These are phyloP conservation scores for Phytophthora pistaciae DNA, from an alignment of 352 stramenopile genomes.

Conservation along the genomic window DNA sequence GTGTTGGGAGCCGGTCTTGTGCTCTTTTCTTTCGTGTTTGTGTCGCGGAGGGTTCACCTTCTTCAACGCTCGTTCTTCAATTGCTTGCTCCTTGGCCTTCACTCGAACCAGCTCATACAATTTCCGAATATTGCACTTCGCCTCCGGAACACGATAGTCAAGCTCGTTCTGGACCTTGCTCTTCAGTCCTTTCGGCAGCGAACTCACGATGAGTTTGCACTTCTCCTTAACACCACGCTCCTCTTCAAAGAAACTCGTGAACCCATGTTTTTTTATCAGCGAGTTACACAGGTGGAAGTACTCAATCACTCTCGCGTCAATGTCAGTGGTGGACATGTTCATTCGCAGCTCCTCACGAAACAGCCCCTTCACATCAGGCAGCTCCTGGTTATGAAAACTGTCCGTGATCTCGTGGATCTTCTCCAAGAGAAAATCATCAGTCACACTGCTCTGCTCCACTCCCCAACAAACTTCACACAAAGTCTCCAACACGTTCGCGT, in stretches of 20 bases:
- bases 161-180: neutral
- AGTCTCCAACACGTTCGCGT: constrained; percentile 18
- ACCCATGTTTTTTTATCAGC: no score
- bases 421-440: constrained; percentile 9
- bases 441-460: constrained; percentile 8
- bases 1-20: neutral
- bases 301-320: no score
- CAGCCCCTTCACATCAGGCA: neutral
- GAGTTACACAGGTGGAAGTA: no score
- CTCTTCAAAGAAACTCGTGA: no score
- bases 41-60: neutral
- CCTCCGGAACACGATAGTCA: constrained; percentile 5
- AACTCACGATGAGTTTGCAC: neutral
- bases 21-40: neutral
- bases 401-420: constrained; percentile 13
- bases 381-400: constrained; percentile 19
- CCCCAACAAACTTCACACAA: constrained; percentile 23
- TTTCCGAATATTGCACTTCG: neutral
- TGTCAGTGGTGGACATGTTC: no score
- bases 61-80: constrained; percentile 7
- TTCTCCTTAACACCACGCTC: no score
- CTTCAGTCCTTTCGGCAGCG: neutral
- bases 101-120: constrained; percentile 14
- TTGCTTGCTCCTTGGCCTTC: constrained; percentile 7
- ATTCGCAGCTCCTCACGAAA: no score